Evolutionary conservation across 2,329 filamentous ascomycete genomes (phyloP), one percentile per base, ranked within the genome.

Genomic region (Talaromyces piceae): DNA sequence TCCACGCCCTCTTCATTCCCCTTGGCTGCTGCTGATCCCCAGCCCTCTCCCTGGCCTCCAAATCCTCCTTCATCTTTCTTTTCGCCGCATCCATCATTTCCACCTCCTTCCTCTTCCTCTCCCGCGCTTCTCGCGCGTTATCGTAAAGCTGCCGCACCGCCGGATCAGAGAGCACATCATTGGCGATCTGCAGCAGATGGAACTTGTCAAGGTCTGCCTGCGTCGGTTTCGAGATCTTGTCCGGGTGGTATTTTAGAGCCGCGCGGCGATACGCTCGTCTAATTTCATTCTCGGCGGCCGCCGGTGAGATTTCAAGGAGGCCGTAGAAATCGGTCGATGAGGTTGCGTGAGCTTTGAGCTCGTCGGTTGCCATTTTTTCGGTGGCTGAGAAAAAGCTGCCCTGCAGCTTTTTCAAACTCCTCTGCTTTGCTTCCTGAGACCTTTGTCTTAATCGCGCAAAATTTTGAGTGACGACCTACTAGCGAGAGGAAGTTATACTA

Each of bases 181-280:
- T 83, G n/a, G 89, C 91, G 55, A 87, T 86, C 63, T 90, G 87
- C 52, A 95, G 83, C 1, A 87, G 77, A 68, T 95, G 87, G 75
- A 94, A 97, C 62, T 87, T 87, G 51, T 84, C 83, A 43, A 88
- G 78, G 58, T 93, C 88, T 60, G 72, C 72, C 4, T 72, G 69
- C 3, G 86, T 88, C 31, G 78, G 73, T 48, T 80, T 82, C 56
- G 84, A 81, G 50, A 91, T 84, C 72, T 96, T 95, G 77, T 97
- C 91, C 1, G 91, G 91, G 68, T 97, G 91, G 74, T 91, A 89
- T 63, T 88, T 89, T n/a, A 95, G 76, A 3, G 89, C 89, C 26
- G 85, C 84, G 61, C 88, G 87, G 53, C 89, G 82, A 76, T 91
- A 96, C 41, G 88, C 89, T 58, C 86, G 83, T 57, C 88, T 84